Conservation (phyloP, 2,329 filamentous ascomycete species). For the Claviceps sp. region DNA sequence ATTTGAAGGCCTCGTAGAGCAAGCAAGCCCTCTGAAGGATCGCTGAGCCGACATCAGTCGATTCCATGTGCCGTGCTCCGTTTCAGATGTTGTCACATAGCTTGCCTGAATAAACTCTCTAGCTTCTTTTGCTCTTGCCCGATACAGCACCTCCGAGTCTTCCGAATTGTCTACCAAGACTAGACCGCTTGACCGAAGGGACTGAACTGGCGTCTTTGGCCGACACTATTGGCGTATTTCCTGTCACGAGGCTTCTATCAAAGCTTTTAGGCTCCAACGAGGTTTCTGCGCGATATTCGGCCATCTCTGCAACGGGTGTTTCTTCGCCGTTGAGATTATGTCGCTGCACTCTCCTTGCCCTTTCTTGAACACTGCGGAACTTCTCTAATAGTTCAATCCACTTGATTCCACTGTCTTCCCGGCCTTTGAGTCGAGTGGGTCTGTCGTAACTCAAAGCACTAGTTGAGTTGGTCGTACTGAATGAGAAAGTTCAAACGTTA, state of each 20-base stretch:
- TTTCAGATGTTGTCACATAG: background rate
- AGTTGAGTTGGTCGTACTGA: constrained; percentile 32
- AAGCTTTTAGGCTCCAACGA: constrained; percentile 27
- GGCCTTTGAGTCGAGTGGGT: constrained; percentile 63
- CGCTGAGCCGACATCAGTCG: constrained; percentile 11
- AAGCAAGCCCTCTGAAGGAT: constrained; percentile 39
- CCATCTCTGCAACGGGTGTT: constrained; percentile 28
- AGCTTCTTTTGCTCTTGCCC: constrained; percentile 42
- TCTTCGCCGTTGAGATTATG: constrained; percentile 39
- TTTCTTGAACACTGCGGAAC: constrained; percentile 83
- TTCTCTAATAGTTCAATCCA: constrained; percentile 93
- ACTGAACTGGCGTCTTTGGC: constrained; percentile 34
- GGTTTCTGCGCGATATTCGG: constrained; percentile 29
- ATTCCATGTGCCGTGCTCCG: background rate
- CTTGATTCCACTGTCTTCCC: constrained; percentile 73
- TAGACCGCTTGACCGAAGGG: constrained; percentile 43
- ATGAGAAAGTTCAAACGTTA: constrained; percentile 5
- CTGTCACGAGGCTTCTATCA: constrained; percentile 21
- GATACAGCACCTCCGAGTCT: constrained; percentile 58
- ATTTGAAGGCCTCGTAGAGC: constrained; percentile 60
- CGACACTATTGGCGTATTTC: constrained; percentile 27
- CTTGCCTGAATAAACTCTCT: constrained; percentile 6
- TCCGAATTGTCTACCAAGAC: constrained; percentile 55
- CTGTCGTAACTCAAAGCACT: constrained; percentile 51
- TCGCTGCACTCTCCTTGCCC: constrained; percentile 58